Evolutionary conservation across 768 basidiomycete species (phyloP), one percentile per base, ranked within the genome.

Genomic region (Pseudohyphozyma bogoriensis): DNA sequence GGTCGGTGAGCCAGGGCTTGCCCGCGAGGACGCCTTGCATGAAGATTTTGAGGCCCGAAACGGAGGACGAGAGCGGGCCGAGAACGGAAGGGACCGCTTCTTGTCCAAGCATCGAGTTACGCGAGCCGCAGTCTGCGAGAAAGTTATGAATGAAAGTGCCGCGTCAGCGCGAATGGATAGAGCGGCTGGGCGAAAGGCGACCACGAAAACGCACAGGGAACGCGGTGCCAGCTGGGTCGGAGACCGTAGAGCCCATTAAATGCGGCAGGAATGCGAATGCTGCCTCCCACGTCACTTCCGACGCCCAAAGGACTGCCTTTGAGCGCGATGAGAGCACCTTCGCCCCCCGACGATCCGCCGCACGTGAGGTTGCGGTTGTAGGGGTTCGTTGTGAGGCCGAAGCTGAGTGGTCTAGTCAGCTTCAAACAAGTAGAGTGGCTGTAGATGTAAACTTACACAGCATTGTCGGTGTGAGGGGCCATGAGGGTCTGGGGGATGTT

Each of bases 231-330:
- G 20, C 83, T 84, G 0, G 85, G 85, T 8, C 83, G 79, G 31
- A 90, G 74, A 12, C 82, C 83, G 71, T 87, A 91, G 13, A 85
- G 64, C 2, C 85, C 85, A 67, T 81, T 81, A 64, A 86, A 82
- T 0, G 78, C 79, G 15, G 82, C 72, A 12, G 87, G 87, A 57
- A 85, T 83, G 24, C 87, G 82, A 29, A n/a, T n/a, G n/a, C n/a
- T 84, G 4, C 85, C 85, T 13, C 81, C 68, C 20, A 65, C 24
- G 58, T 67, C 53, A 18, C 37, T 37, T 0, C 70, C 72, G n/a
- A 71, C 65, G 36, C 72, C 72, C 9, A 72, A 47, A 0, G 58
- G 59, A 6, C 57, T 59, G 1, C 72, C 72, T 36, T 56, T 45
- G 18, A 71, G 16, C 1, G 59, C 71, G 28, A 73, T 51, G n/a